Conservation (phyloP, 306 rosid genomes). For the Sophora flavescens region DNA sequence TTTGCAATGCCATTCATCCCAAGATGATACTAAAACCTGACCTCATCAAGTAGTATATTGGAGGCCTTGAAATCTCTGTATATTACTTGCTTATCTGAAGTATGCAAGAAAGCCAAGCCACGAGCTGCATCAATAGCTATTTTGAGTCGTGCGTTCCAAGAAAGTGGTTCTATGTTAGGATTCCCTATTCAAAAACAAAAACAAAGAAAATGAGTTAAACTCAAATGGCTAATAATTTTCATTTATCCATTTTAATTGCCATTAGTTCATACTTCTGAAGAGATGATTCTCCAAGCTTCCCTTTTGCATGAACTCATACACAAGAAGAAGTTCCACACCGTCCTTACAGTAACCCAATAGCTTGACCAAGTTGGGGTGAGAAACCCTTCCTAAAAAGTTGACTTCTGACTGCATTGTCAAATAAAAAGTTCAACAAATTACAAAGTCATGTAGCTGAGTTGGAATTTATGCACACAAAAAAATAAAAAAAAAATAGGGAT, state of each 20-base stretch:
- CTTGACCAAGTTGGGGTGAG: slow-evolving; percentile 88
- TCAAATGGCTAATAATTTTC: slow-evolving; percentile 7
- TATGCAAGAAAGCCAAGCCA: slow-evolving; percentile 84
- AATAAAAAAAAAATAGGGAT: background rate
- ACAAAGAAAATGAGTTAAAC: slow-evolving; percentile 27
- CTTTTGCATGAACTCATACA: slow-evolving; percentile 82
- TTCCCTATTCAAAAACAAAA: slow-evolving; percentile 57
- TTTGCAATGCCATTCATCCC: slow-evolving; percentile 10
- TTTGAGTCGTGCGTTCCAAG: slow-evolving; percentile 77
- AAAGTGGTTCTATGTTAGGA: slow-evolving; percentile 58
- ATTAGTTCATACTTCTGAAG: slow-evolving; percentile 72
- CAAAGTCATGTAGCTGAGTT: background rate
- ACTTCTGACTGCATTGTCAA: slow-evolving; percentile 79
- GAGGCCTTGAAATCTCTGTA: slow-evolving; percentile 95
- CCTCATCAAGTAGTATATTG: slow-evolving; percentile 90
- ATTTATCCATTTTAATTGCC: slow-evolving; percentile 16
- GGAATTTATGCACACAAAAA: background rate
- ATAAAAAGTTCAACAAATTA: slow-evolving; percentile 6
- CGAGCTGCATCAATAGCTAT: slow-evolving; percentile 91
- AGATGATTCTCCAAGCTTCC: slow-evolving; percentile 97
- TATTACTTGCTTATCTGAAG: slow-evolving; percentile 75
- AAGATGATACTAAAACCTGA: slow-evolving; percentile 44
- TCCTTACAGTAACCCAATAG: slow-evolving; percentile 84
- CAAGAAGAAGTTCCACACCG: slow-evolving; percentile 78
- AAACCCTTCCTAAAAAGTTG: slow-evolving; percentile 76